Conservation (phyloP, 1,284 basidiomycete species). For the Ustilago trichophora region DNA sequence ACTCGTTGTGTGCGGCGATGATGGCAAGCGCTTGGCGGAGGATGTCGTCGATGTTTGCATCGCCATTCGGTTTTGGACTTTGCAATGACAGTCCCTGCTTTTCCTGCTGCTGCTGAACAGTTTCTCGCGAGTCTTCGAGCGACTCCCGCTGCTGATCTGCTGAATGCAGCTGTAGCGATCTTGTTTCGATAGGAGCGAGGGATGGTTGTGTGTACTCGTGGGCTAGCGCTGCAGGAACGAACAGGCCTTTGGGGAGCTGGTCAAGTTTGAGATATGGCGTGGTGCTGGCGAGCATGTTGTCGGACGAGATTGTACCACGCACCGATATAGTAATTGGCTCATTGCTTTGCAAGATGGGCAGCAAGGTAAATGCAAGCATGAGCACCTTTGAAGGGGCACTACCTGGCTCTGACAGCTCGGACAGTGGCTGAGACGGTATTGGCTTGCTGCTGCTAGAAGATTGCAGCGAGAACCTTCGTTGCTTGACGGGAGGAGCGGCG, state of each 20-base stretch:
- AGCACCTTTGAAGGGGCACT: slow-evolving; percentile 5
- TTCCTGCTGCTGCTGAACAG: slow-evolving; percentile 5
- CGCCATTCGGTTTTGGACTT: not conserved
- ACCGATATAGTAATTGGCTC: slow-evolving; percentile 13
- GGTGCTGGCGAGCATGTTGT: too few relatives aligned
- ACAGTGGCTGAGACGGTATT: slow-evolving; percentile 9
- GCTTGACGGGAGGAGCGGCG: slow-evolving; percentile 13
- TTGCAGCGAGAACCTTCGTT: slow-evolving; percentile 39
- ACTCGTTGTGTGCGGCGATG: slow-evolving; percentile 28
- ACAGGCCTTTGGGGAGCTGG: slow-evolving; percentile 10
- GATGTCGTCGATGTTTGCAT: slow-evolving; percentile 6
- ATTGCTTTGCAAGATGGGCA: slow-evolving; percentile 25
- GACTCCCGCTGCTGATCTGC: slow-evolving; percentile 4
- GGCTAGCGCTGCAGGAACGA: not conserved
- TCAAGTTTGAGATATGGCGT: not conserved
- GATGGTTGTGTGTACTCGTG: slow-evolving; percentile 2
- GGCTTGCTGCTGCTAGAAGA: slow-evolving; percentile 17
- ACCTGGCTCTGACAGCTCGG: slow-evolving; percentile 6
- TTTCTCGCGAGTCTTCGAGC: slow-evolving; percentile 27
- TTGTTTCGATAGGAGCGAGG: not conserved
- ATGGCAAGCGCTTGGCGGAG: slow-evolving; percentile 27
- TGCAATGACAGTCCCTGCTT: not conserved
- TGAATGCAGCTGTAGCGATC: not conserved
- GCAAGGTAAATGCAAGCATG: slow-evolving; percentile 17
- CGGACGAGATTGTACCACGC: too few relatives aligned